A percentile compares a stretch with the other conserved stretches of the same genome.
Conservation (phyloP, 176 grass and related monocot species). For the Calamus simplicifolius region DNA sequence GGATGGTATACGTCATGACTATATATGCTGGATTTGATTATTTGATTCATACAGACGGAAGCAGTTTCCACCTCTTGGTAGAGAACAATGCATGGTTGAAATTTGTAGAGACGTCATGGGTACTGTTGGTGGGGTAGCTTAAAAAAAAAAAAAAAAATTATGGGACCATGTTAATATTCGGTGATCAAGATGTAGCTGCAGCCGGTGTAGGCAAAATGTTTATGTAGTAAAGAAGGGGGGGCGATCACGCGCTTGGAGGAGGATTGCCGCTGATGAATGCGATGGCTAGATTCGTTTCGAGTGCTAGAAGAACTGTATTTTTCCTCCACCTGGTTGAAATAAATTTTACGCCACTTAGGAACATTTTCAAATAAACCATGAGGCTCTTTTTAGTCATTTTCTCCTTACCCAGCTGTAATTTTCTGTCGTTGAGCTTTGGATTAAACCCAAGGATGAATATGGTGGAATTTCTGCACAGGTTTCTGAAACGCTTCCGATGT, state of each 20-base stretch:
- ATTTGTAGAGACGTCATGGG: not conserved
- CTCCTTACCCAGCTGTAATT: too few relatives aligned
- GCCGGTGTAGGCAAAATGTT: not conserved
- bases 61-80: not conserved
- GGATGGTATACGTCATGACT: not conserved
- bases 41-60: conserved; percentile 2
- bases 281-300: not conserved
- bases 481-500: too few relatives aligned
- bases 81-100: not conserved
- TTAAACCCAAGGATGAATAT: too few relatives aligned
- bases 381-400: too few relatives aligned
- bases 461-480: too few relatives aligned
- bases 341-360: not conserved
- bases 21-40: conserved; percentile 14
- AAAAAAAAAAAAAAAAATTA: too few relatives aligned
- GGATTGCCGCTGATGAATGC: not conserved
- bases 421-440: too few relatives aligned
- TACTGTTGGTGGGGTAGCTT: not conserved
- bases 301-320: not conserved
- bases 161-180: not conserved
- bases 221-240: not conserved
- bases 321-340: not conserved
- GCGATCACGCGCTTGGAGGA: not conserved
- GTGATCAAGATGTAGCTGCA: not conserved
- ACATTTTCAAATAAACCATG: too few relatives aligned